Percentiles rank a stretch among this genome's conserved stretches.
Evolutionary conservation across 192 early-diverging fungal genomes (phyloP).

Genomic region (Coemansia sp.): DNA sequence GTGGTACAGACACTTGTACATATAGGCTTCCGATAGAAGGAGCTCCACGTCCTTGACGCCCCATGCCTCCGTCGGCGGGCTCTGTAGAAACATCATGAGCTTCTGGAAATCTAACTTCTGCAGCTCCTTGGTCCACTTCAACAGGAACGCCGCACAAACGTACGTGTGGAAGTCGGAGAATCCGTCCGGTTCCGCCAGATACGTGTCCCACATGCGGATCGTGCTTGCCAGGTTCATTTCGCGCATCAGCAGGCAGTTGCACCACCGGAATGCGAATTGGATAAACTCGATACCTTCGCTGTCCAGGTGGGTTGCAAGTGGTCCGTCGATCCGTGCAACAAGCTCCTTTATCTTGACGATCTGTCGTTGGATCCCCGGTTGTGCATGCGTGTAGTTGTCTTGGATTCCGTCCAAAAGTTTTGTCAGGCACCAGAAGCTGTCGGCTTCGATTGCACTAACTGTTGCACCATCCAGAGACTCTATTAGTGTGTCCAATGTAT

Average conservation of each 20-base stretch:
- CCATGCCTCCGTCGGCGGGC: conserved; percentile 85
- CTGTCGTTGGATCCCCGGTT: conserved; percentile 95
- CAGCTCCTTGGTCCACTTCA: conserved; percentile 90
- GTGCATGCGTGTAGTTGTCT: conserved; percentile 97
- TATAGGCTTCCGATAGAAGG: conserved; percentile 92
- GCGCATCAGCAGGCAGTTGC: conserved; percentile 98
- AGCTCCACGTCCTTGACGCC: conserved; percentile 89
- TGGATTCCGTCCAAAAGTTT: conserved; percentile 97
- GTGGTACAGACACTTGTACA: conserved; percentile 96
- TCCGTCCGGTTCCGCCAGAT: conserved; percentile 62
- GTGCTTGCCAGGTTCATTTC: conserved; percentile 84
- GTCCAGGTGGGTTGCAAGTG: conserved; percentile 77
- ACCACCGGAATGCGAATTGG: conserved; percentile 99
- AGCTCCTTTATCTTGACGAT: conserved; percentile 87
- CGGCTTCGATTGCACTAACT: conserved; percentile 83
- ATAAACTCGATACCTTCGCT: conserved; percentile 94
- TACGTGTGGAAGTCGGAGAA: conserved; percentile 98
- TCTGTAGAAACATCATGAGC: conserved; percentile 93
- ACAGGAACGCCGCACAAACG: conserved; percentile 96
- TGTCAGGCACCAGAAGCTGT: conserved; percentile 96
- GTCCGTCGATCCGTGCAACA: conserved; percentile 82
- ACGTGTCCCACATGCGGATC: conserved; percentile 99
- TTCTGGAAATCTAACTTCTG: conserved; percentile 90
- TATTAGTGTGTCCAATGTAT: background rate
- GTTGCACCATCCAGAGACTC: conserved; percentile 50